Evolutionary conservation across 1,139 yeast genomes (phyloP), one percentile per base, ranked within the genome.

Genomic region (Suzukiozyma palmioleophila): DNA sequence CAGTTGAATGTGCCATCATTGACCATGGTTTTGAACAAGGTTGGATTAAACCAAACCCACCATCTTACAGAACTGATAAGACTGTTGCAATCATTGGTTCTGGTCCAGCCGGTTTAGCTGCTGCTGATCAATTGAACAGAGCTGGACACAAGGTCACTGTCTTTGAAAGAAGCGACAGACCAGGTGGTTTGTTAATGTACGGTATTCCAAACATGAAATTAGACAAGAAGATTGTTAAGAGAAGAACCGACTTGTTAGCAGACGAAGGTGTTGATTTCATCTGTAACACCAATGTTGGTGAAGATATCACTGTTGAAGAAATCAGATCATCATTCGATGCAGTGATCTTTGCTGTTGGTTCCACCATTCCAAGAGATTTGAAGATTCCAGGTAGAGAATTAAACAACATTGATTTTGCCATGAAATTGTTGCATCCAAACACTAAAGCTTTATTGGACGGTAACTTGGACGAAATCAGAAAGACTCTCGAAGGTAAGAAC

Each of bases 191-290:
- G 60, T 68, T 92, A 69, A 92, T 92, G 97, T 92, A 92, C 63
- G 98, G 98, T 78, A 92, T 92, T 67, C 98, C 98, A 55, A 92
- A 92, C 74, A 92, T 92, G 98, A 92, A 92, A 73, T 77, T 92
- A 54, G 98, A 92, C 64, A 92, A 92, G 74, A 75, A 83, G 31
- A 78, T 92, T 57, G 96, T 92, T 45, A 86, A 88, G 70, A 82
- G 97, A 60, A 87, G 98, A 73, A 77, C 94, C 44, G 95, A 90
- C 61, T 74, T 92, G 60, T 70, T 92, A 75, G 85, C 77, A 16
- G 96, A 89, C 30, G 97, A 92, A 63, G 98, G 98, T 39, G 73
- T 92, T 54, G 77, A 77, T 35, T 88, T 92, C 56, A 71, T 83
- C 38, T 78, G 87, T 53, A 81, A 78, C 60, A 79, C 87, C 39